Percentiles rank a stretch among this genome's conserved stretches.
Evolutionary conservation across 2,329 filamentous ascomycete species (phyloP).

Genomic region (Ambrosiella cleistominuta): DNA sequence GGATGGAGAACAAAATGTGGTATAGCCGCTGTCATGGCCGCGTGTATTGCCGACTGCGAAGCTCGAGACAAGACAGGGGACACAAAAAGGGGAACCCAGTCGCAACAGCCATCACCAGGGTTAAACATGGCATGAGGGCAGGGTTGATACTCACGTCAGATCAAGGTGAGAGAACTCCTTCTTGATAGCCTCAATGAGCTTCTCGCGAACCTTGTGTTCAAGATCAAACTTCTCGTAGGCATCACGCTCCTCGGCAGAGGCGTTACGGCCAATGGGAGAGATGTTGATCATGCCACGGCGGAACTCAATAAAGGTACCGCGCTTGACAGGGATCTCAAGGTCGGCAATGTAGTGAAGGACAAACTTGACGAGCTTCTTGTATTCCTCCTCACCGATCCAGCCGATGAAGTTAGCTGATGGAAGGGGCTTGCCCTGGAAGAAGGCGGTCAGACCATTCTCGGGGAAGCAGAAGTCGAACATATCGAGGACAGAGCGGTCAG

Average conservation of each 20-base stretch:
- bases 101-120: background rate
- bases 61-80: background rate
- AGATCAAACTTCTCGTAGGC: conserved; percentile 73
- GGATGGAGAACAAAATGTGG: background rate
- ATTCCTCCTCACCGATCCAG: conserved; percentile 70
- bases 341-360: conserved; percentile 70
- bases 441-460: conserved; percentile 90
- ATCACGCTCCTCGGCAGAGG: conserved; percentile 58
- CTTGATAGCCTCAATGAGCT: conserved; percentile 58
- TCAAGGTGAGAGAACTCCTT: conserved; percentile 70
- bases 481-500: conserved; percentile 49
- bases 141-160: conserved; percentile 49
- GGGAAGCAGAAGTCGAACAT: conserved; percentile 97
- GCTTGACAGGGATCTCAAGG: conserved; percentile 67
- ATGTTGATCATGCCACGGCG: conserved; percentile 86
- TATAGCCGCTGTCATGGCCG: too few relatives aligned
- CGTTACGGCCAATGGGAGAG: conserved; percentile 71
- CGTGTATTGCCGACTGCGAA: background rate
- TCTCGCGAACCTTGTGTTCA: conserved; percentile 55
- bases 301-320: conserved; percentile 75
- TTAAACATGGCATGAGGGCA: conserved; percentile 2
- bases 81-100: conserved; percentile 5
- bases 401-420: conserved; percentile 73
- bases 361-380: conserved; percentile 62
- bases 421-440: conserved; percentile 61